Evolutionary conservation across 257 asterid species (phyloP), one percentile per base, ranked within the genome.

Genomic region (Penstemon eatonii): DNA sequence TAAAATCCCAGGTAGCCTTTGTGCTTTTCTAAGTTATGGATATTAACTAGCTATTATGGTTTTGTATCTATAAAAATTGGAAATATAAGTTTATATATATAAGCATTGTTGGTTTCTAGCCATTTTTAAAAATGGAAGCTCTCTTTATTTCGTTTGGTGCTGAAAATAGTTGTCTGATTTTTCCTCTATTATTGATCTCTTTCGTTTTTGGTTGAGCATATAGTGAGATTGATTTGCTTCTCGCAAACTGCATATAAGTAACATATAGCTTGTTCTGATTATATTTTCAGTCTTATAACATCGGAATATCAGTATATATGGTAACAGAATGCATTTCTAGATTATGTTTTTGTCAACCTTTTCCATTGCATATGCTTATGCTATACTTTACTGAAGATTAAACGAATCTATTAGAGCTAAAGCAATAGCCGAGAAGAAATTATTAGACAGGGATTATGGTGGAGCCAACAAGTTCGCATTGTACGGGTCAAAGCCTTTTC

Each of bases 381-480:
- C 66, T 53, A 7, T 40, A 50, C 43, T 43, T 12, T 58, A 37
- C 39, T 7, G 36, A 69, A 60, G 68, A 7, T 40, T 44, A 73
- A 92, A 80, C 12, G 92, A 80, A 46, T 96, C 90, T 56, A 39
- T 75, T 51, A 73, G 72, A 79, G 86, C 92, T 5, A 88, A 82
- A 76, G 76, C 9, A 68, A 67, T 84, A 43, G 90, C 96, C 0
- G 96, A 88, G 81, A 64, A 55, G 67, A 82, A 66, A 82, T 73
- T 90, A 66, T 57, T 46, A 5, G 79, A 83, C 75, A 79, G 79
- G 66, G 92, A 90, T 67, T 53, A 82, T 19, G 3, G 33, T 6
- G 97, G 88, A 72, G 97, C 97, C 53, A 81, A 75, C 61, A 78
- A 36, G 54, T 82, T 83, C 15, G 88, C 95, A 56, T 68, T 76